Base-by-base conservation (phyloP, 2,329 filamentous ascomycete genomes). In the Geosmithia morbida region DNA sequence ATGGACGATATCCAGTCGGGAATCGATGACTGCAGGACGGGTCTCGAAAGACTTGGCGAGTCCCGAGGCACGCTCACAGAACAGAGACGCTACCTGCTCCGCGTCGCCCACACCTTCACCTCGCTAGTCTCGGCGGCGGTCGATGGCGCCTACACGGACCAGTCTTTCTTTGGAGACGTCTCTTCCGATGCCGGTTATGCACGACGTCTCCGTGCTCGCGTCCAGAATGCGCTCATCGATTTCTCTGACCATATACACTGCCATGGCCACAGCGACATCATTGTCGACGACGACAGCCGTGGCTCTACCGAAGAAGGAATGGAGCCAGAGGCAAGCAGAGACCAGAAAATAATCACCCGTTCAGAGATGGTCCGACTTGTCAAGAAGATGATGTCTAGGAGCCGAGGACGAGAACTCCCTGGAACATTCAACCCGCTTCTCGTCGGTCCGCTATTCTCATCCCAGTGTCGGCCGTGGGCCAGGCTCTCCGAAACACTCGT, bases 391-490 rank as follows among this genome's bases (percentile, higher is more conserved):
- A 45, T 62, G 0, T 48, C 60, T 1, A 71, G 79, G 59, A 54
- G 56, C 0, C 44, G 57, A n/a, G 59, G 58, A 2, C 61, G 70
- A 5, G 81, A 85, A 54, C 59, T 85, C 0, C 74, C 76, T 0
- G 77, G 79, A 0, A 75, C 66, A 0, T 82, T 78, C 57, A 80
- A 80, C 50, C 72, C 79, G 0, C 56, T 77, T 47, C 61, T 83
- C 10, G 67, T 84, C 0, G 62, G 64, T 0, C 72, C 81, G 19
- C 57, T 85, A 0, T 85, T 85, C 55, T 61, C 62, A 18, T 69
- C 80, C 43, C 78, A 84, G 49, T 77, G 70, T 0, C 48, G 53
- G 7, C 71, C 69, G 0, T 85, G 78, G 81, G 57, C 66, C 41
- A 29, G 48, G 0, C 65, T 77, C 22, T 19, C 22, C 22, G 22